Evolutionary conservation across 495 filamentous ascomycete genomes (phyloP).

Genomic region (Penicillium crystallinum): DNA sequence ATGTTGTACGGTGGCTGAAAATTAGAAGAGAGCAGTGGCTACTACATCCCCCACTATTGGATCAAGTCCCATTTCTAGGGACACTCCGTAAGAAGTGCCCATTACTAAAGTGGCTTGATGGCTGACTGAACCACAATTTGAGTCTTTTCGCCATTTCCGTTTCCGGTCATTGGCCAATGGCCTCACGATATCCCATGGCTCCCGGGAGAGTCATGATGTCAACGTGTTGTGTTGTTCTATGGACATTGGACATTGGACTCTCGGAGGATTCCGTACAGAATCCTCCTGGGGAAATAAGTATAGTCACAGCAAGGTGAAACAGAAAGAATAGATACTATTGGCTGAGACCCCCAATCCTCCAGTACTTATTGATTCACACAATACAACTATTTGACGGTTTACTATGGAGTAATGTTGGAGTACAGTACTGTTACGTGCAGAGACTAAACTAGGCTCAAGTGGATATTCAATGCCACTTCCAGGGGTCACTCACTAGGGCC

Average conservation of each 20-base stretch:
- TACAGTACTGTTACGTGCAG: slow-evolving; percentile 21
- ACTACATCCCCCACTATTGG: too few species aligned
- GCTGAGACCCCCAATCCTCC: not conserved
- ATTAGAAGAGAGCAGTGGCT: too few species aligned
- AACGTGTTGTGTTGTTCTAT: not conserved
- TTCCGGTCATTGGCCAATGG: not conserved
- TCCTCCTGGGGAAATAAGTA: not conserved
- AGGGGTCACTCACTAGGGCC: slow-evolving; percentile 16
- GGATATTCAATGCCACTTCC: slow-evolving; percentile 28
- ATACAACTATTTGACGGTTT: not conserved
- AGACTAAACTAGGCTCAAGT: slow-evolving; percentile 21
- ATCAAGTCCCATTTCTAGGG: too few species aligned
- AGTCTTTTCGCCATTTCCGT: not conserved
- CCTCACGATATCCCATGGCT: not conserved
- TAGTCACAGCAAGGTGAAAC: not conserved
- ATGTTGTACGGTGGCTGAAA: too few species aligned
- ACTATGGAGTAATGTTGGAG: not conserved
- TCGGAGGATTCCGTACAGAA: not conserved
- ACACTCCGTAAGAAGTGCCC: too few species aligned
- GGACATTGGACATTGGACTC: not conserved
- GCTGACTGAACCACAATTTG: not conserved
- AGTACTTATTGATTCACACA: not conserved
- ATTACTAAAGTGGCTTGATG: too few species aligned
- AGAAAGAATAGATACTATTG: not conserved
- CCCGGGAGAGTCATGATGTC: slow-evolving; percentile 13